Conservation (phyloP, 2,329 filamentous ascomycete genomes). For the Scedosporium aurantiacum region DNA sequence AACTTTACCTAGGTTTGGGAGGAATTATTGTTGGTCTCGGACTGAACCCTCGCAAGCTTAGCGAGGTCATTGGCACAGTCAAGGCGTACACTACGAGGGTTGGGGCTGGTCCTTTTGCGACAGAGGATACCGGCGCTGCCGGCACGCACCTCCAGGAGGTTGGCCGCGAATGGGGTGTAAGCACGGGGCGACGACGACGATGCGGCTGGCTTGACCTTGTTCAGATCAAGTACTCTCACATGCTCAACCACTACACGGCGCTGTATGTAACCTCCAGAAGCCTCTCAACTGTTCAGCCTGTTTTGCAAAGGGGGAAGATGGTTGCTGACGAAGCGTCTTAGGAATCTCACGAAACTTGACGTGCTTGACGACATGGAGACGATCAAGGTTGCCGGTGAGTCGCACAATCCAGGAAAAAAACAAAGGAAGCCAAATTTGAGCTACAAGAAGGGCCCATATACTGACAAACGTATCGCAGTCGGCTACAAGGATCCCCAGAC, state of each 20-base stretch:
- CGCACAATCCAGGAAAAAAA: slow-evolving; percentile 1
- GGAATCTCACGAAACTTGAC: slow-evolving; percentile 38
- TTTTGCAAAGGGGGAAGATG: not conserved
- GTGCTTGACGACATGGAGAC: slow-evolving; percentile 63
- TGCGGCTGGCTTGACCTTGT: slow-evolving; percentile 52
- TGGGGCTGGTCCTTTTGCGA: slow-evolving; percentile 51
- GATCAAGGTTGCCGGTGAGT: slow-evolving; percentile 38
- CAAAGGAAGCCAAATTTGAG: not conserved
- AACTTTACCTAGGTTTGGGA: slow-evolving; percentile 9
- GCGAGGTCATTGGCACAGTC: slow-evolving; percentile 50
- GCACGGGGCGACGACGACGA: slow-evolving; percentile 8
- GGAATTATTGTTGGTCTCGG: slow-evolving; percentile 16
- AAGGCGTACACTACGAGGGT: slow-evolving; percentile 51
- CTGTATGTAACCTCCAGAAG: slow-evolving; percentile 17
- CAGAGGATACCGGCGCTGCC: slow-evolving; percentile 34
- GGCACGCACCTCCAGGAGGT: slow-evolving; percentile 30
- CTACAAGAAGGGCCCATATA: not conserved
- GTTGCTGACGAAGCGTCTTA: not conserved
- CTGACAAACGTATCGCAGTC: slow-evolving; percentile 39
- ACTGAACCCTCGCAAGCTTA: slow-evolving; percentile 42
- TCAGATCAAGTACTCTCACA: slow-evolving; percentile 50
- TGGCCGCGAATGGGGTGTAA: slow-evolving; percentile 24
- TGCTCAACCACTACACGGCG: slow-evolving; percentile 56
- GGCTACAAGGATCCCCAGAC: slow-evolving; percentile 46
- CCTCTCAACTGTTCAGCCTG: not conserved